Base-by-base conservation (phyloP, 2,329 filamentous ascomycete species). In the Fusarium denticulatum region DNA sequence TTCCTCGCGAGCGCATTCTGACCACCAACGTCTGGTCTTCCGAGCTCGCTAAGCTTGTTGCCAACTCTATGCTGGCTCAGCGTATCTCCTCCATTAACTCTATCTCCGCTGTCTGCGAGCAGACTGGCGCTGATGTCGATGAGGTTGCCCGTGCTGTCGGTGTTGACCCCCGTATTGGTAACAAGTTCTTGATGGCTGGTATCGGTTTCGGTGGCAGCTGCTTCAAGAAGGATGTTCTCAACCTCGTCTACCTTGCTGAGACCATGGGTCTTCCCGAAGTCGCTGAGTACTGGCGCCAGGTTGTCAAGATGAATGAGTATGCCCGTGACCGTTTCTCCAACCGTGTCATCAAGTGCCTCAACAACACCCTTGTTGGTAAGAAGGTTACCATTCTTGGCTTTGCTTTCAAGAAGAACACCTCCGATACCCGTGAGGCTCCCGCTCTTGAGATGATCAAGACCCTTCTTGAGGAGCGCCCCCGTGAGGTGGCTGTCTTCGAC, bases 61-160 rank as follows among this genome's bases (percentile, higher is more conserved):
- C 93, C 64, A 96, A 96, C 81, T 92, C 92, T 6, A 91, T 96
- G 88, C 86, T 96, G 14, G 93, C 93, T 3, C 93, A 96, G 83
- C 88, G 93, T 57, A 93, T 96, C 77, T 93, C 90, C 79, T 94
- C 91, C 81, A 94, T 96, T 83, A 96, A 95, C 82, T 91, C 92
- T 18, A 88, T 96, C 67, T 93, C 91, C n/a, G 92, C 93, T 8
- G 90, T 96, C 36, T 96, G 93, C 80, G 93, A 95, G 82, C 88
- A 88, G 70, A 92, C 91, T 0, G 93, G 92, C 22, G 93, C 93
- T 18, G 90, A 94, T 76, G 88, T 95, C n/a, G 87, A 91, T 69
- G 92, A 95, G 81, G 88, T 96, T 6, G 88, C 92, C 20, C 84
- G 85, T 40, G 89, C 91, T 11, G 87, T 93, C 36, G 93, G 93